Evolutionary conservation across 2,329 filamentous ascomycete genomes (phyloP).

Genomic region (Penicillium psychrosexuale): DNA sequence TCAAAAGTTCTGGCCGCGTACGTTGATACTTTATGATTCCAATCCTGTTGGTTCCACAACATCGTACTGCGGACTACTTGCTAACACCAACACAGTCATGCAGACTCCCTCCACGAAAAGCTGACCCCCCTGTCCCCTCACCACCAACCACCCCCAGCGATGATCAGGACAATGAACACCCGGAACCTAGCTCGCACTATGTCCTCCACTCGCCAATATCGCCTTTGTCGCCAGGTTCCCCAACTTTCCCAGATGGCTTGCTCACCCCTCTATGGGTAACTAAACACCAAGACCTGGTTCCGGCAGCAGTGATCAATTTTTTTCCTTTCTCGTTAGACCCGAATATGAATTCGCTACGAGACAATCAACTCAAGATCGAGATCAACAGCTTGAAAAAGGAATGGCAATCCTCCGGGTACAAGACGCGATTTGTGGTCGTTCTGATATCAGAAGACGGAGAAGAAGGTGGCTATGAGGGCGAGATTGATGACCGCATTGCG

Average conservation of each 20-base stretch:
- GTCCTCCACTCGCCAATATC: conserved; percentile 89
- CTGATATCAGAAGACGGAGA: conserved; percentile 72
- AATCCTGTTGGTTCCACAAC: not conserved
- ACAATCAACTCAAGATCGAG: conserved; percentile 84
- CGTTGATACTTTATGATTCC: conserved; percentile 37
- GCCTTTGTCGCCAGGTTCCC: conserved; percentile 77
- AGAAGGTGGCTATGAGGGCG: conserved; percentile 56
- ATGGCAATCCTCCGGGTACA: conserved; percentile 61
- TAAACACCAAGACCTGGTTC: conserved; percentile 83
- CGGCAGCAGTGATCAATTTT: conserved; percentile 76
- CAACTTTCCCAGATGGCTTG: conserved; percentile 84
- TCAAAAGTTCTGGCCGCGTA: conserved; percentile 79
- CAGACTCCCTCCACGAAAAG: conserved; percentile 60
- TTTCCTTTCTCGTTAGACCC: conserved; percentile 72
- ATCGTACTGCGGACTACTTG: conserved; percentile 1
- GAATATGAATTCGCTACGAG: conserved; percentile 71
- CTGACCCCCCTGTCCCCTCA: conserved; percentile 55
- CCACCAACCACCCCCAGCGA: conserved; percentile 50
- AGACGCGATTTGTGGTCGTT: conserved; percentile 71
- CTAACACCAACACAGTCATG: conserved; percentile 43
- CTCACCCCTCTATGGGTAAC: conserved; percentile 77
- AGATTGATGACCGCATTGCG: conserved; percentile 72
- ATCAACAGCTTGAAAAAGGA: conserved; percentile 73
- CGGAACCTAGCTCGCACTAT: conserved; percentile 46
- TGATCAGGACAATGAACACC: conserved; percentile 37